phyloP scores from a whole-genome alignment of 345 rosid species.

The Gossypium turneri region DNA sequence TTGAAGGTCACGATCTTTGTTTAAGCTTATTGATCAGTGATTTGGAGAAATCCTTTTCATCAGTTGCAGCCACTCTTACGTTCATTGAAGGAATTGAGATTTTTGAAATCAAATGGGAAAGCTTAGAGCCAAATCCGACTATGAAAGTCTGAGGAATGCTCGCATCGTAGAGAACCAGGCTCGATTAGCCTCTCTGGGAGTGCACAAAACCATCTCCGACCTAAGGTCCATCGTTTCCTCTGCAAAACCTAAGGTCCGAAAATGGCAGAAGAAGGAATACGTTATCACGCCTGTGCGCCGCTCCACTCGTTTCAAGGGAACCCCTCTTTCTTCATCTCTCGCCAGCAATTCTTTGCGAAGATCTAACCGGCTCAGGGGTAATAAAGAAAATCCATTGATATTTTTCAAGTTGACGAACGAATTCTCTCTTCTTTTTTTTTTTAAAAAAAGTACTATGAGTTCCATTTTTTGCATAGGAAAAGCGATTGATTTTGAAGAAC shows the following conservation, averaged over 20 bases:
- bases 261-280: conserved; percentile 9
- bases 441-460: background rate
- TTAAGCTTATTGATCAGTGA: background rate
- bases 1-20: background rate
- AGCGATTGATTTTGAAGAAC: background rate
- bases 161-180: conserved; percentile 43
- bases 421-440: background rate
- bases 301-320: conserved; percentile 23
- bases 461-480: background rate
- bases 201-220: conserved; percentile 28
- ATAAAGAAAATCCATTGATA: background rate
- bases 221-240: conserved; percentile 26
- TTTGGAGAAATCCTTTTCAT: background rate
- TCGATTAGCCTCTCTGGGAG: conserved; percentile 37
- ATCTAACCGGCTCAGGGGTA: background rate
- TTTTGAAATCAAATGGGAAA: conserved; percentile 6
- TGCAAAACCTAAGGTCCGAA: conserved; percentile 10
- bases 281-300: conserved; percentile 25
- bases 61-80: background rate
- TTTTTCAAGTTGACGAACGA: too few species aligned
- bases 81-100: background rate
- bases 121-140: conserved; percentile 19
- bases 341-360: background rate
- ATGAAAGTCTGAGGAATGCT: conserved; percentile 31
- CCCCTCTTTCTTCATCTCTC: background rate